These are phyloP conservation scores for Ceratobasidium sp. DNA, from an alignment of 1,284 basidiomycete species.

Conservation along the genomic window DNA sequence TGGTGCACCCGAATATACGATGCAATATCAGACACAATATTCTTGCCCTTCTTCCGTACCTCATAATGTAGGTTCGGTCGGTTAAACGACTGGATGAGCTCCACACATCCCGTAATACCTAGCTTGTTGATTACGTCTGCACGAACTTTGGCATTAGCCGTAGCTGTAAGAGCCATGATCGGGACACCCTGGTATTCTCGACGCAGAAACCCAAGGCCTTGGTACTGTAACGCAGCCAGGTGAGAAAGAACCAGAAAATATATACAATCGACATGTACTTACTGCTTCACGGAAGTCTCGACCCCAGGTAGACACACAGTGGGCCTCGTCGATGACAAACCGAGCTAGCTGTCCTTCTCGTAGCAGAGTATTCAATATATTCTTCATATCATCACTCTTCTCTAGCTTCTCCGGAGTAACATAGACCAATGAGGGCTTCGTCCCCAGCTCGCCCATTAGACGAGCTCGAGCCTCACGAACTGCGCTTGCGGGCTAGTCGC, in stretches of 20 bases:
- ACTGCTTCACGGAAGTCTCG: slow-evolving; percentile 83
- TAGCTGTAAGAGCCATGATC: slow-evolving; percentile 96
- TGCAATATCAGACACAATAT: slow-evolving; percentile 72
- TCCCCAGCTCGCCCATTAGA: slow-evolving; percentile 52
- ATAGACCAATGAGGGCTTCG: slow-evolving; percentile 78
- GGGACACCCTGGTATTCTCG: slow-evolving; percentile 80
- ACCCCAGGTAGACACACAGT: slow-evolving; percentile 90
- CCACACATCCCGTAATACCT: slow-evolving; percentile 67
- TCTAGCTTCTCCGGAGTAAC: slow-evolving; percentile 93
- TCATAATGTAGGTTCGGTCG: slow-evolving; percentile 88
- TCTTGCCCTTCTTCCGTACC: slow-evolving; percentile 71
- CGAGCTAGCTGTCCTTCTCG: slow-evolving; percentile 72
- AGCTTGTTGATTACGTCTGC: slow-evolving; percentile 82
- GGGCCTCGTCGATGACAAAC: slow-evolving; percentile 97
- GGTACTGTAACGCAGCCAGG: slow-evolving; percentile 64
- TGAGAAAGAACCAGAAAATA: slow-evolving; percentile 46
- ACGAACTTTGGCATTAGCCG: slow-evolving; percentile 82
- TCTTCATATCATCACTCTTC: slow-evolving; percentile 67
- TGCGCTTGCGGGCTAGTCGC: slow-evolving; percentile 65
- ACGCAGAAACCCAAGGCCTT: slow-evolving; percentile 73
- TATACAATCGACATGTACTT: too few species aligned
- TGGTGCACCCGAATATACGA: slow-evolving; percentile 74
- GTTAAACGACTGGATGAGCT: slow-evolving; percentile 89
- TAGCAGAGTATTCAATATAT: slow-evolving; percentile 69
- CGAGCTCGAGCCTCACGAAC: slow-evolving; percentile 57